Evolutionary conservation across 129 eudicot genomes (phyloP), one percentile per base, ranked within the genome.

Genomic region (Logfia minima): DNA sequence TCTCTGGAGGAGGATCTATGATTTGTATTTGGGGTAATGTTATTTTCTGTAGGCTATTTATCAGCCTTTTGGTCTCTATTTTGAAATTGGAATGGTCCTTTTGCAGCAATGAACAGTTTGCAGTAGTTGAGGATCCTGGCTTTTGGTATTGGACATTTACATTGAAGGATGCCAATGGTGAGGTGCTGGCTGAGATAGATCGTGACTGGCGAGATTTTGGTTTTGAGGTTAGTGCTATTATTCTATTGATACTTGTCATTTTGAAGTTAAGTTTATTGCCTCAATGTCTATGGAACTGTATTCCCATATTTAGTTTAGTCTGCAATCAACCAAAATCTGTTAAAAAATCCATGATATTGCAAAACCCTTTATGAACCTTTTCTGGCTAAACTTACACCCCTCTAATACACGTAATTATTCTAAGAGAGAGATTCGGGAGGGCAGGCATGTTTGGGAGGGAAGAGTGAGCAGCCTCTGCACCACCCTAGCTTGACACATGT

Each of bases 171-270:
- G 75, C 71, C 31, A 79, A 95, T 18, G 99, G 96, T 17, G 85
- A 91, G 55, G 92, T 91, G 71, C 86, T 95, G 84, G 99, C 90
- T 66, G 88, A 91, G 80, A 88, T 95, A 58, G 94, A 95, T 79
- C 99, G 99, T 75, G 92, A 91, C 65, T 95, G 97, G 97, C 92
- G 99, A 73, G 99, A 96, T 62, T 89, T 91, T 82, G 99, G 99
- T 75, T 95, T 91, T 79, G 97, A 95, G 99, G 99, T 95, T 29
- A 70, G 70, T 66, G 32, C 70, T 32, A 31, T 26, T 32, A 66
- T 28, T 28, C 22, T 31, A 66, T 32, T 17, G 19, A 17, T 5
- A 24, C 13, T 66, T 16, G 24, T 66, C 70, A 32, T 66, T 62
- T 62, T 4, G 22, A 66, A 14, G 70, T 66, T 32, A 22, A 66